phyloP scores from a whole-genome alignment of 306 rosid species.

The Castanopsis chinensis region DNA sequence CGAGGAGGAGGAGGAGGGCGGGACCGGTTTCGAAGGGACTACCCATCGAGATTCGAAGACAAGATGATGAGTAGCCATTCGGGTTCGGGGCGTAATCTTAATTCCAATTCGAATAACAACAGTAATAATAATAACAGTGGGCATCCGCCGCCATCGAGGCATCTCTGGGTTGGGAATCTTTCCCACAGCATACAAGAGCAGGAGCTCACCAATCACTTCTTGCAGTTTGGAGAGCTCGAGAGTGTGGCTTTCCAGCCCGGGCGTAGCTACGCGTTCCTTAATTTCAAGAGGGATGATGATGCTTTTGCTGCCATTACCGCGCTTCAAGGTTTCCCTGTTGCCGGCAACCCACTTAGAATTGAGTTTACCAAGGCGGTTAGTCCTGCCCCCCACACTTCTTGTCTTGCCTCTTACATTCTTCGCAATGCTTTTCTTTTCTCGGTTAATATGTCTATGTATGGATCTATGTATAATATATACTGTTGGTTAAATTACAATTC shows the following conservation, averaged over 20 bases:
- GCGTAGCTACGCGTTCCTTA: slow-evolving; percentile 82
- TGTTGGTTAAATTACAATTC: slow-evolving; percentile 14
- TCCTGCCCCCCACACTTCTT: slow-evolving; percentile 55
- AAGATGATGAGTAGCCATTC: slow-evolving; percentile 5
- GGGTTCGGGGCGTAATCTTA: slow-evolving; percentile 5
- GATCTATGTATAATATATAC: no score
- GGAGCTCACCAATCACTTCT: slow-evolving; percentile 64
- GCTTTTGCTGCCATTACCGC: slow-evolving; percentile 74
- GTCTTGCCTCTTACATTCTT: slow-evolving; percentile 41
- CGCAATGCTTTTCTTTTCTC: slow-evolving; percentile 24
- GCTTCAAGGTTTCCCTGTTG: slow-evolving; percentile 70
- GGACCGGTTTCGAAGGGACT: slow-evolving; percentile 37
- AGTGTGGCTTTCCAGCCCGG: slow-evolving; percentile 82
- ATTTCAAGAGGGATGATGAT: slow-evolving; percentile 72
- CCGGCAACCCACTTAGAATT: slow-evolving; percentile 82
- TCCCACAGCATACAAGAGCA: slow-evolving; percentile 56
- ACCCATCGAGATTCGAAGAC: slow-evolving; percentile 31
- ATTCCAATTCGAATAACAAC: not conserved
- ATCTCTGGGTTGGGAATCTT: slow-evolving; percentile 90
- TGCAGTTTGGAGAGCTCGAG: slow-evolving; percentile 69
- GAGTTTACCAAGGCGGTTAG: slow-evolving; percentile 99
- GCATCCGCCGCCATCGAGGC: slow-evolving; percentile 78
- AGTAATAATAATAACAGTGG: slow-evolving; percentile 19
- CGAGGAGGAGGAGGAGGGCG: slow-evolving; percentile 32
- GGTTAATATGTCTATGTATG: slow-evolving; percentile 11